Conservation (phyloP, 208 protist species). For the Acanthamoeba quina region DNA sequence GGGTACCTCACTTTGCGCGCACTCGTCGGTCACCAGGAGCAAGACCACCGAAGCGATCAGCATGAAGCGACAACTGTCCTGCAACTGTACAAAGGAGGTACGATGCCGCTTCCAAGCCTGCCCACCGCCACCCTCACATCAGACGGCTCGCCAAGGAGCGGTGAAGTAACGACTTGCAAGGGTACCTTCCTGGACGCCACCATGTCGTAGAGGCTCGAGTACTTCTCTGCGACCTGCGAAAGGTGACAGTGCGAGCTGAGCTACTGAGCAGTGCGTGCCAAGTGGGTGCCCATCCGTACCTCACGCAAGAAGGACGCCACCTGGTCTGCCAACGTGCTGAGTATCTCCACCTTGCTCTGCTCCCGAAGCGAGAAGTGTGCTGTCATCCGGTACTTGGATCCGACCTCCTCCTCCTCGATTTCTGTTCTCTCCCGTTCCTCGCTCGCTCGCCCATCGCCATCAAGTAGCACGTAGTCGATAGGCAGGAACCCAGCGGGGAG, state of each 20-base stretch:
- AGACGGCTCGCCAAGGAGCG: too few species aligned
- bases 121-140: neutral
- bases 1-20: neutral
- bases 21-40: constrained; percentile 30
- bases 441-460: neutral
- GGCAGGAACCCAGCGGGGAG: neutral
- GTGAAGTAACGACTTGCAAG: neutral
- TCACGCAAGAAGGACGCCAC: constrained; percentile 14
- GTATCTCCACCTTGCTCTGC: constrained; percentile 53
- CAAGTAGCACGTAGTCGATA: neutral
- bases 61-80: constrained; percentile 29
- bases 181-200: constrained; percentile 15
- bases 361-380: constrained; percentile 37
- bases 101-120: constrained; percentile 57
- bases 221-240: constrained; percentile 7
- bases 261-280: too few species aligned
- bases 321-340: constrained; percentile 7
- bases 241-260: neutral
- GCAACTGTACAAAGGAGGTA: constrained; percentile 13
- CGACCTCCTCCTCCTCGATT: neutral
- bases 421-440: neutral
- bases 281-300: neutral
- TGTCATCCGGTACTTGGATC: neutral
- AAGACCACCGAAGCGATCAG: neutral
- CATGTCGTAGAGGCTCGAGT: neutral